phyloP scores from a whole-genome alignment of 768 basidiomycete genomes.

The Leucosporidium yakuticum region DNA sequence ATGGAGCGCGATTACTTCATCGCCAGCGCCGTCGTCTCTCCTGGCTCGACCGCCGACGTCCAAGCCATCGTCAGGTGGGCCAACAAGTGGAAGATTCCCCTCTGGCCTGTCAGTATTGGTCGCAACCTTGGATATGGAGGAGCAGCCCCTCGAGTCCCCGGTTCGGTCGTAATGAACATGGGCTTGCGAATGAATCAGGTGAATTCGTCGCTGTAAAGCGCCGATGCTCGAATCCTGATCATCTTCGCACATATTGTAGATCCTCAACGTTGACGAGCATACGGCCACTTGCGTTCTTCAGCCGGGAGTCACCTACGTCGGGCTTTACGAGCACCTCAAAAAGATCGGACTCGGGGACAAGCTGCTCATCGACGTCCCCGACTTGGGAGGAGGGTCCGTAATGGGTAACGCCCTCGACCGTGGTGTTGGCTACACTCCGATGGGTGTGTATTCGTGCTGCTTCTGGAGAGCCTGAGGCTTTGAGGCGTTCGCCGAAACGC shows the following conservation, averaged over 20 bases:
- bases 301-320: slow-evolving; percentile 34
- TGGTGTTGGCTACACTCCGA: slow-evolving; percentile 10
- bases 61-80: slow-evolving; percentile 23
- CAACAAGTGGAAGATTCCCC: slow-evolving; percentile 29
- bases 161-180: slow-evolving; percentile 21
- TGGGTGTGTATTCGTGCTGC: neutral
- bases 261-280: slow-evolving; percentile 29
- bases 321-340: slow-evolving; percentile 31
- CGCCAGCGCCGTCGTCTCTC: slow-evolving; percentile 22
- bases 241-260: neutral
- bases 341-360: slow-evolving; percentile 16
- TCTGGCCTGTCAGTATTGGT: slow-evolving; percentile 29
- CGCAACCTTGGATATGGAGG: slow-evolving; percentile 36
- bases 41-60: slow-evolving; percentile 16
- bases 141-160: slow-evolving; percentile 28
- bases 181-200: slow-evolving; percentile 26
- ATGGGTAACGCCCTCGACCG: slow-evolving; percentile 23
- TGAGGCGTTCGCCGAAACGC: neutral
- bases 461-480: neutral
- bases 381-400: slow-evolving; percentile 18
- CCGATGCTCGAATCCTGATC: too few relatives aligned
- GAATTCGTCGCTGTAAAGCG: too few relatives aligned
- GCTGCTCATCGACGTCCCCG: slow-evolving; percentile 18
- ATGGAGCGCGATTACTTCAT: slow-evolving; percentile 19
- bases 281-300: slow-evolving; percentile 23